Evolutionary conservation across 257 asterid genomes (phyloP), one percentile per base, ranked within the genome.

Genomic region (Solanum commersonii): DNA sequence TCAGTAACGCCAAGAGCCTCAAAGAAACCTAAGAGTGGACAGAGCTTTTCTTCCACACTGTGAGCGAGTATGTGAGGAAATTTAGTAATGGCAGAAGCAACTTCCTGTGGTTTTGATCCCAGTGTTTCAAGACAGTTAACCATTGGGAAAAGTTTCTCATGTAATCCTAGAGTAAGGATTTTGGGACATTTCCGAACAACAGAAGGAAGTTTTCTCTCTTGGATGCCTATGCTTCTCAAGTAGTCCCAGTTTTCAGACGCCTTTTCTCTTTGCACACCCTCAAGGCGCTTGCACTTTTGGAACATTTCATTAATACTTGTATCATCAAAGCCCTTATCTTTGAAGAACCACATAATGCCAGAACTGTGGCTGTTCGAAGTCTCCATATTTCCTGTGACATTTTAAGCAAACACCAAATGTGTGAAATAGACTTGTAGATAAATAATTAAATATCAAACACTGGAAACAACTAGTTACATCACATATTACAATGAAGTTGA

Each of bases 311-410:
- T 90, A 68, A 97, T 94, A 35, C 92, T 92, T 89, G 90, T 92
- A 74, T 94, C 98, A 77, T 97, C 96, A 59, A 97, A 95, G 20
- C 99, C 99, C 89, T 92, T 91, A 92, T 96, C 98, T 91, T 93
- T 97, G 93, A 97, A 97, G 95, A 97, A 97, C 99, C 99, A 95
- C 99, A 97, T 93, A 18, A 97, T 88, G 91, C 96, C 92, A 88
- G 90, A 92, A 87, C 93, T 91, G 49, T 93, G 97, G 93, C 96
- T 88, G 85, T 91, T 92, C 5, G 93, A 84, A 20, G 87, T 89
- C 56, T 94, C 99, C 99, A 96, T 96, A 71, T 87, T 93, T 88
- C 93, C 96, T 92, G 94, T 5, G 40, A 81, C 68, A 81, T 44
- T 79, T n/a, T 44, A 15, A 25, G 40, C 85, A 81, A 81, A 29